phyloP scores from a whole-genome alignment of 2,329 filamentous ascomycete species.

The Ophiosphaerella korrae region DNA sequence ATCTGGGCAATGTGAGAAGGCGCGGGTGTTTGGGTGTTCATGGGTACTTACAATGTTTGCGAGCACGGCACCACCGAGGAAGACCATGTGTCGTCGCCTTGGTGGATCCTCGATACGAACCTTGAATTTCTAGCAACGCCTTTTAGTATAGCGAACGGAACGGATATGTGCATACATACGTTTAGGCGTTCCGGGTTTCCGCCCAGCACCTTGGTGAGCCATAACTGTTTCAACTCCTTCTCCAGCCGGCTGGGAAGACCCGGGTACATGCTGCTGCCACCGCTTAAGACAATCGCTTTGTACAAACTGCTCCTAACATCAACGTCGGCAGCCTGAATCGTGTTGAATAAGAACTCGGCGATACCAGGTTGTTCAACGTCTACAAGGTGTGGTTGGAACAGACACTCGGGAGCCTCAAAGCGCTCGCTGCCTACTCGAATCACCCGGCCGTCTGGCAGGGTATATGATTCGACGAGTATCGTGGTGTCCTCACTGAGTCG shows the following conservation, averaged over 20 bases:
- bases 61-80: constrained; percentile 92
- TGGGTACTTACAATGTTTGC: constrained; percentile 76
- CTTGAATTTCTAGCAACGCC: constrained; percentile 81
- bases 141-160: constrained; percentile 23
- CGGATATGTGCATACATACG: constrained; percentile 49
- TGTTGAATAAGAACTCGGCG: constrained; percentile 98
- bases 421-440: constrained; percentile 96
- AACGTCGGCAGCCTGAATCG: constrained; percentile 93
- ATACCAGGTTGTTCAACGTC: constrained; percentile 97
- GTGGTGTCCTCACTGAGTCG: constrained; percentile 96
- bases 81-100: constrained; percentile 97
- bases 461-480: constrained; percentile 96
- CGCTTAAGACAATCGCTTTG: constrained; percentile 96
- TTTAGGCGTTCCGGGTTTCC: constrained; percentile 91
- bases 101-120: constrained; percentile 98
- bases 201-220: constrained; percentile 87
- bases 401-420: constrained; percentile 96
- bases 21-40: not conserved
- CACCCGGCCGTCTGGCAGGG: constrained; percentile 91
- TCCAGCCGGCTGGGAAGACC: constrained; percentile 92
- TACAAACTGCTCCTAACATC: constrained; percentile 92
- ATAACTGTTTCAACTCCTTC: constrained; percentile 98
- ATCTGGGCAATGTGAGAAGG: constrained; percentile 60
- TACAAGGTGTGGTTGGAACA: constrained; percentile 97
- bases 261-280: constrained; percentile 98